A percentile compares a stretch with the other conserved stretches of the same genome.
phyloP scores from a whole-genome alignment of 805 yeast genomes.

The Teunomyces aglyptinius region DNA sequence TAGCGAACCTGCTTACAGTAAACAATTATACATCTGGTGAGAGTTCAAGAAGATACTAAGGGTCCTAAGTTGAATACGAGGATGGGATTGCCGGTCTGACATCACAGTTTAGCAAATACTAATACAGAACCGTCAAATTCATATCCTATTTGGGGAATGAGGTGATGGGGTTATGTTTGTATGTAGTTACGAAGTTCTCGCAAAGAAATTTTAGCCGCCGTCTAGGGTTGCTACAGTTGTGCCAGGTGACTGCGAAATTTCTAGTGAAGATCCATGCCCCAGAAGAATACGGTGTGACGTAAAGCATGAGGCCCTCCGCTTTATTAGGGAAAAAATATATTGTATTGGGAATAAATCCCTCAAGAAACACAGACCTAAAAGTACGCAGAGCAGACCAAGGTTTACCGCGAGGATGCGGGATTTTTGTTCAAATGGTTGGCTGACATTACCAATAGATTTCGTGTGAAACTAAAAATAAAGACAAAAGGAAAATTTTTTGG shows the following conservation, averaged over 20 bases:
- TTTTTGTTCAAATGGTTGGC: conserved; percentile 1
- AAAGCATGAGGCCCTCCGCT: background rate
- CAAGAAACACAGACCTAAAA: background rate
- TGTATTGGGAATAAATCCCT: conserved; percentile 2
- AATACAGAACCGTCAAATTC: background rate
- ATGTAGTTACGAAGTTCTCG: background rate
- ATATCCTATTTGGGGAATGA: background rate
- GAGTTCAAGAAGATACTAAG: background rate
- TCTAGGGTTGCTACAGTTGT: background rate
- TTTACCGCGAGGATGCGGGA: conserved; percentile 3
- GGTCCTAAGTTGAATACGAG: background rate
- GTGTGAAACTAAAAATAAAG: background rate
- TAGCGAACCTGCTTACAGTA: background rate
- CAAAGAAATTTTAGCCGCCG: background rate
- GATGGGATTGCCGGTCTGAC: background rate
- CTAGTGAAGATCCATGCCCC: background rate
- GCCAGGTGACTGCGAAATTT: background rate
- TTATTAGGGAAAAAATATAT: conserved; percentile 3
- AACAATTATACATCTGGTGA: background rate
- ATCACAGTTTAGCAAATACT: background rate
- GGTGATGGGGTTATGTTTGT: background rate
- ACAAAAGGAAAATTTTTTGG: background rate
- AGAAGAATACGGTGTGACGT: background rate
- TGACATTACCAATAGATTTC: background rate
- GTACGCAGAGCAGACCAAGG: background rate